Percentiles rank a stretch among this genome's conserved stretches.
phyloP scores from a whole-genome alignment of 2,329 filamentous ascomycete species.

The Aspergillus novoparasiticus region DNA sequence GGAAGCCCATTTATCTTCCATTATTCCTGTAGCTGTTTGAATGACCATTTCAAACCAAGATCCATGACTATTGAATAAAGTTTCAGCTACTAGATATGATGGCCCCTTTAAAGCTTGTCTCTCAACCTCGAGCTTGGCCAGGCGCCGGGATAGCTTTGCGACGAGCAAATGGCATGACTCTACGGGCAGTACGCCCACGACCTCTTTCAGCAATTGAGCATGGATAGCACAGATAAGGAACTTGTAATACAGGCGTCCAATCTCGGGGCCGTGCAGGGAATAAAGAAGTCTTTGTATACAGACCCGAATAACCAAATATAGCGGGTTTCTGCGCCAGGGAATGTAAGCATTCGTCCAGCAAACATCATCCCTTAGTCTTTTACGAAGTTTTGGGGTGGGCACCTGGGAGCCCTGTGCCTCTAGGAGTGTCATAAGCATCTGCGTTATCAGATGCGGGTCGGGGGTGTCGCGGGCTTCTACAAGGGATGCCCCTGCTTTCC shows the following conservation, averaged over 20 bases:
- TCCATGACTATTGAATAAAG: not conserved
- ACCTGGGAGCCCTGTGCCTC: not conserved
- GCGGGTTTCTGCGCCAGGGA: slow-evolving; percentile 6
- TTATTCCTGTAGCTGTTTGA: not conserved
- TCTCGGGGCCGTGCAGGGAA: not conserved
- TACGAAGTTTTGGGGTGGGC: not conserved
- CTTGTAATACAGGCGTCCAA: not conserved
- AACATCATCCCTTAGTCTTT: slow-evolving; percentile 6
- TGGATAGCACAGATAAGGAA: not conserved
- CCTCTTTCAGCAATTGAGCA: not conserved
- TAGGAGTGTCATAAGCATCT: slow-evolving; percentile 4
- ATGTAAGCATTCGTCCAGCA: slow-evolving; percentile 3
- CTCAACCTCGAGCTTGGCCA: not conserved
- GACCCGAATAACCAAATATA: slow-evolving; percentile 7
- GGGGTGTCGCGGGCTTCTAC: slow-evolving; percentile 1
- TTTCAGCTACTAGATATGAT: not conserved
- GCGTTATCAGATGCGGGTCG: not conserved
- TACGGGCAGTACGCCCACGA: not conserved
- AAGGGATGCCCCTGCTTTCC: not conserved
- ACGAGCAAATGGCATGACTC: not conserved
- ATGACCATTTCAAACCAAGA: not conserved
- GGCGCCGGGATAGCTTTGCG: slow-evolving; percentile 1
- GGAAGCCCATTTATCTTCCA: not conserved
- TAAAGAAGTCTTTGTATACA: slow-evolving; percentile 1
- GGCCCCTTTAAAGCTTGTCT: not conserved